Evolutionary conservation across 257 asterid genomes (phyloP).

Genomic region (Nicotiana attenuata): DNA sequence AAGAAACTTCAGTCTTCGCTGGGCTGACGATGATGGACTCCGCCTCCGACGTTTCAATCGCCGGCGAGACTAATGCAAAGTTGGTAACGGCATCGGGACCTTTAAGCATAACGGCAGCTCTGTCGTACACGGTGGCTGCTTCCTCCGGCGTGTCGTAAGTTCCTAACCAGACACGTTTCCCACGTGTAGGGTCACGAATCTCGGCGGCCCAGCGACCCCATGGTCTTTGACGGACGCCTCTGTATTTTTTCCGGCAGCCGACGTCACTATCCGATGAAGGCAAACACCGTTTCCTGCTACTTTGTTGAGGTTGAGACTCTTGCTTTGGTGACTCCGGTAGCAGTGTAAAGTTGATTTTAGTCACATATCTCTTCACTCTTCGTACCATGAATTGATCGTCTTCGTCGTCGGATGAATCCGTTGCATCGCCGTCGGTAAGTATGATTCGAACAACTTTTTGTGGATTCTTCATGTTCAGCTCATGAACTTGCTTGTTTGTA

Average conservation of each 20-base stretch:
- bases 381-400: conserved; percentile 7
- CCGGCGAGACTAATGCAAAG: conserved; percentile 24
- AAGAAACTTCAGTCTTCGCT: conserved; percentile 23
- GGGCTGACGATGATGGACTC: neutral
- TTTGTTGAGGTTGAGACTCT: neutral
- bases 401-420: conserved; percentile 43
- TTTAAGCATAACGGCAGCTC: conserved; percentile 65
- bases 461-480: conserved; percentile 12
- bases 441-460: conserved; percentile 39
- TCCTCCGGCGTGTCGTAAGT: conserved; percentile 77
- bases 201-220: conserved; percentile 94
- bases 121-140: conserved; percentile 69
- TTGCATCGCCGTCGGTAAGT: conserved; percentile 65
- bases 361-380: conserved; percentile 53
- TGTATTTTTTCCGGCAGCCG: conserved; percentile 36
- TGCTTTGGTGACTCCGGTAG: neutral
- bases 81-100: conserved; percentile 60
- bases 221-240: conserved; percentile 77
- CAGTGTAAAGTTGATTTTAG: conserved; percentile 40
- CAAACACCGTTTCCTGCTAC: conserved; percentile 15
- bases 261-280: conserved; percentile 20
- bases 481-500: conserved; percentile 32
- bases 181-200: conserved; percentile 66
- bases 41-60: conserved; percentile 2
- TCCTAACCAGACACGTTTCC: conserved; percentile 82